Evolutionary conservation across 2,329 filamentous ascomycete species (phyloP), one percentile per base, ranked within the genome.

Genomic region (Ceratocystis diversiconidia): DNA sequence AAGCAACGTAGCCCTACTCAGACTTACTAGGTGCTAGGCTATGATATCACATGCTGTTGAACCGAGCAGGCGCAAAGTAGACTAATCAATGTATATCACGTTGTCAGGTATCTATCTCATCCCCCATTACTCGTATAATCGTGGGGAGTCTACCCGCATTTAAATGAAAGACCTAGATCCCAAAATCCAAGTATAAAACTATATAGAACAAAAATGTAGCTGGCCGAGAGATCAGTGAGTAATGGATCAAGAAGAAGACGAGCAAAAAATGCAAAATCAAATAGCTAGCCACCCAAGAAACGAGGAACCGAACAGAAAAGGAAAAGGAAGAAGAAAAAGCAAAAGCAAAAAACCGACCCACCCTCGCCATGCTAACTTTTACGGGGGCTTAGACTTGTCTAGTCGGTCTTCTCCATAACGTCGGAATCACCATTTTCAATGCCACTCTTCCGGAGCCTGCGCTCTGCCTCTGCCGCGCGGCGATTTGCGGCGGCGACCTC

Each of bases 401-500:
- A n/a, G 17, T 17, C 12, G 19, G 12, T 1, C 28, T 32, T 3
- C 55, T 36, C 30, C 76, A 66, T 59, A 72, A 71, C 43, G 68
- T 70, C 67, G 71, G 76, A 30, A 76, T 66, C 62, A 71, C 70
- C 19, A 72, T 68, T 44, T 44, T 44, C 19, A 36, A 67, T 63
- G 32, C 43, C 43, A 12, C 61, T 71, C 44, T 68, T 43, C 32
- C 52, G 72, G 62, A 89, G 71, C 73, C 83, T 85, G 70, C 80
- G 82, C 72, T 89, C 88, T 17, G 87, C 83, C 65, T 81, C 80
- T 28, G 81, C 81, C 15, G 91, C 82, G 70, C 84, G 78, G 68
- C 76, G 78, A 63, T 85, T 85, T 25, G 85, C 85, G 43, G 84
- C 82, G 1, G 80, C 82, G 17, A 90, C 77, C 72, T 95, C 88